Percentiles rank a stretch among this genome's conserved stretches.
phyloP scores from a whole-genome alignment of 2,329 filamentous ascomycete genomes.

The Pseudocercospora eumusae region DNA sequence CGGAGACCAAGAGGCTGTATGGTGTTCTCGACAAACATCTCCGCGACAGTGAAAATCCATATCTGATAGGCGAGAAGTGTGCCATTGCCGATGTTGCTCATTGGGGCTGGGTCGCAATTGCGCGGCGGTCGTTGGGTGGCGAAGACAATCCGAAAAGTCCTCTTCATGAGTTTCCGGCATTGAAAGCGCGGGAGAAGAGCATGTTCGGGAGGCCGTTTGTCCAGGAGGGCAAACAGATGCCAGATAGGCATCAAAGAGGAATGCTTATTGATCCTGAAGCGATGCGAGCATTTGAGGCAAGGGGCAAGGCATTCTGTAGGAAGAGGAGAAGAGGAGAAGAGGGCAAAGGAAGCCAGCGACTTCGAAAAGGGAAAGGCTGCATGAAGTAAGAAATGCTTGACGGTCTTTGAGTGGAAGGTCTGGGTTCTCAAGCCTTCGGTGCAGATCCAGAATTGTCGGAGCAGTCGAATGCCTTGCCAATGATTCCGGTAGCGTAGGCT shows the following conservation, averaged over 20 bases:
- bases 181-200: constrained; percentile 75
- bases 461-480: constrained; percentile 13
- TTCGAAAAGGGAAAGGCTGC: neutral
- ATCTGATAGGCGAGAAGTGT: constrained; percentile 44
- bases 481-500: constrained; percentile 49
- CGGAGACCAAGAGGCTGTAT: constrained; percentile 80
- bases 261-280: constrained; percentile 57
- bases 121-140: constrained; percentile 60
- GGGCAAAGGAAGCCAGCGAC: constrained; percentile 28
- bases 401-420: too few species aligned
- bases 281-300: constrained; percentile 57
- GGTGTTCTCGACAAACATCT: constrained; percentile 74
- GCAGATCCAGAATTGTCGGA: constrained; percentile 16
- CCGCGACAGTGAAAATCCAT: constrained; percentile 50
- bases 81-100: constrained; percentile 53
- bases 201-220: constrained; percentile 69
- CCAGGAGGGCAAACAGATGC: constrained; percentile 74
- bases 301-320: constrained; percentile 64
- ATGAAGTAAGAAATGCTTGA: too few species aligned
- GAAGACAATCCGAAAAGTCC: constrained; percentile 42
- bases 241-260: constrained; percentile 60
- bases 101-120: constrained; percentile 72
- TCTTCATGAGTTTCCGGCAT: constrained; percentile 70
- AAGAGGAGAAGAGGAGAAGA: constrained; percentile 66
- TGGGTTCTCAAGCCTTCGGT: neutral